Evolutionary conservation across 331 rosid species (phyloP).

Genomic region (Acacia concinna): DNA sequence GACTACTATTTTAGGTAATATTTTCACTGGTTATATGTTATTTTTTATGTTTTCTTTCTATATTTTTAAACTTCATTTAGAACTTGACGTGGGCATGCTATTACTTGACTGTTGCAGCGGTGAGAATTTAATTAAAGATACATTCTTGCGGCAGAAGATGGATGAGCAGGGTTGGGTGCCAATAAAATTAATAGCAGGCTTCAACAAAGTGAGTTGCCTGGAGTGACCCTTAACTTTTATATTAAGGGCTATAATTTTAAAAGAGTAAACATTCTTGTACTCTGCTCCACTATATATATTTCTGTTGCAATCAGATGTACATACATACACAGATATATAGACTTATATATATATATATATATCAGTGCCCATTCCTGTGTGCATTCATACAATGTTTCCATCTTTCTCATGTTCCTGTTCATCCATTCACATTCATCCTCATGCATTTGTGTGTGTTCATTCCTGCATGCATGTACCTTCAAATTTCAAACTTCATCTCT

Average conservation of each 20-base stretch:
- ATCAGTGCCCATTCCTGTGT: too few species aligned
- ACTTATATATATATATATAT: too few species aligned
- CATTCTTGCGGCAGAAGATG: conserved; percentile 71
- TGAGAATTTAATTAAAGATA: conserved; percentile 72
- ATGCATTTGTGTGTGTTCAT: too few species aligned
- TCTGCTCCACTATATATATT: too few species aligned
- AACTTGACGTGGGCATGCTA: conserved; percentile 27
- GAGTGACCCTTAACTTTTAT: background rate
- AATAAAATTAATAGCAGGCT: conserved; percentile 66
- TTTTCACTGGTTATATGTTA: conserved; percentile 15
- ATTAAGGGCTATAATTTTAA: background rate
- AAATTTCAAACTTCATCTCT: too few species aligned
- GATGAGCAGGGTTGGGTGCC: conserved; percentile 93
- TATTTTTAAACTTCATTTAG: background rate
- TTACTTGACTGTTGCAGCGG: conserved; percentile 52
- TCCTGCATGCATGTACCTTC: too few species aligned
- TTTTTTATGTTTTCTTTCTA: background rate
- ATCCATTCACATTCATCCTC: too few species aligned
- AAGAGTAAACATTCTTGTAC: background rate
- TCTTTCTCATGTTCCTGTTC: too few species aligned
- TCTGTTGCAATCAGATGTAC: too few species aligned
- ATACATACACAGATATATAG: too few species aligned
- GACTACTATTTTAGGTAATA: conserved; percentile 86
- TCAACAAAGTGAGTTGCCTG: conserved; percentile 72
- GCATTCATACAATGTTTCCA: too few species aligned